Evolutionary conservation across 108 stramenopile species (phyloP).

Genomic region (Thalassiosira profunda): DNA sequence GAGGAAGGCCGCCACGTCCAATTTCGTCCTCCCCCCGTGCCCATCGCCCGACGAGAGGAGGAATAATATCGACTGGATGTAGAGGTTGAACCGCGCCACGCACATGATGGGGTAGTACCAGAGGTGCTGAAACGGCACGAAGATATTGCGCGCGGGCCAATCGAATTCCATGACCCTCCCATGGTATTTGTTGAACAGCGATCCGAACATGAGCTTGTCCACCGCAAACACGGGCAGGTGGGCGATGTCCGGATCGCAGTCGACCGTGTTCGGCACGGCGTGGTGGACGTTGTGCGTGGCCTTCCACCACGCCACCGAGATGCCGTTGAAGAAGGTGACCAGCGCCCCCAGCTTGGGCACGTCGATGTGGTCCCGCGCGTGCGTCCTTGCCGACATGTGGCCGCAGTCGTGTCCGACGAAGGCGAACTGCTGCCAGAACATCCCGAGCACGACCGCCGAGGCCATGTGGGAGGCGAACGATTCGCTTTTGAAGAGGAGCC

Average conservation of each 20-base stretch:
- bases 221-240: constrained; percentile 92
- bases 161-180: constrained; percentile 67
- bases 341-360: constrained; percentile 54
- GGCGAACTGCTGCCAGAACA: constrained; percentile 94
- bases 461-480: constrained; percentile 15
- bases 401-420: constrained; percentile 93
- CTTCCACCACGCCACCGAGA: constrained; percentile 94
- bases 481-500: constrained; percentile 20
- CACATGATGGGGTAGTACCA: constrained; percentile 93
- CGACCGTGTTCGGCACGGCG: constrained; percentile 84
- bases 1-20: constrained; percentile 61
- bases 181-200: constrained; percentile 72
- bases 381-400: constrained; percentile 79
- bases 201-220: constrained; percentile 65
- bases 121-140: constrained; percentile 88
- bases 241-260: constrained; percentile 96
- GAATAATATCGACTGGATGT: constrained; percentile 68
- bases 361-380: constrained; percentile 61
- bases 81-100: constrained; percentile 87
- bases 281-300: constrained; percentile 94
- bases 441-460: constrained; percentile 45
- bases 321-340: constrained; percentile 71
- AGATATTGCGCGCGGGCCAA: constrained; percentile 57
- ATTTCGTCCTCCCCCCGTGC: constrained; percentile 30
- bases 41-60: constrained; percentile 36